A percentile compares a stretch with the other conserved stretches of the same genome.
Evolutionary conservation across 2,329 filamentous ascomycete genomes (phyloP).

Genomic region (Geosmithia morbida): DNA sequence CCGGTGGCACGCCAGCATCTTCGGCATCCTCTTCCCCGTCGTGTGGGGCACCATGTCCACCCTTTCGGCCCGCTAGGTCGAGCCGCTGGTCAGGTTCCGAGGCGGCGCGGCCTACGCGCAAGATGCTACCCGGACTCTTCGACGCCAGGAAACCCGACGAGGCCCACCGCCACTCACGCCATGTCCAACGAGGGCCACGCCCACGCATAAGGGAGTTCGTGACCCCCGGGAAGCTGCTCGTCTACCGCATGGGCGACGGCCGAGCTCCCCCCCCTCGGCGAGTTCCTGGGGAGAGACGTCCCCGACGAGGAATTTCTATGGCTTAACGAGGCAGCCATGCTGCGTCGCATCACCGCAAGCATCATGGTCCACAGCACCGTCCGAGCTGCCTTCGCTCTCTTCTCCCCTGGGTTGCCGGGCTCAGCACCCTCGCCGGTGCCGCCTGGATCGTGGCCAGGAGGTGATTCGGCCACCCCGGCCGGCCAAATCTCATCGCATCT

Average conservation of each 20-base stretch:
- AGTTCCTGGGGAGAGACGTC: constrained; percentile 16
- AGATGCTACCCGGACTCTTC: constrained; percentile 14
- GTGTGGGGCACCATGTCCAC: constrained; percentile 7
- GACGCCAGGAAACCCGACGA: constrained; percentile 8
- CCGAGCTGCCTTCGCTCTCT: background rate
- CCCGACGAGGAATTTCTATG: constrained; percentile 15
- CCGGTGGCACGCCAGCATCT: constrained; percentile 15
- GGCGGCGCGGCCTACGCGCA: constrained; percentile 10
- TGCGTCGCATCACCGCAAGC: constrained; percentile 1
- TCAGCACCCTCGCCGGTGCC: background rate
- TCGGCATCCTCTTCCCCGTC: constrained; percentile 12
- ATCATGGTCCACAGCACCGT: background rate
- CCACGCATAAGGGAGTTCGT: constrained; percentile 12
- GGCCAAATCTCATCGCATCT: background rate
- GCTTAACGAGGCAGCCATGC: constrained; percentile 10
- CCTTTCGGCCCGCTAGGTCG: constrained; percentile 8
- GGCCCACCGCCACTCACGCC: constrained; percentile 7
- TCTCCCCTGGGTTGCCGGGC: constrained; percentile 1
- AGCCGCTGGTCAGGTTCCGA: constrained; percentile 16
- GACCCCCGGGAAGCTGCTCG: constrained; percentile 9
- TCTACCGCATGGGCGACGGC: constrained; percentile 16
- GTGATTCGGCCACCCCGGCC: too few species aligned
- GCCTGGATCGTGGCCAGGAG: background rate
- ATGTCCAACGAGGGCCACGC: constrained; percentile 16
- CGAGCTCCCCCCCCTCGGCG: constrained; percentile 21